Evolutionary conservation across 192 early-diverging fungal species (phyloP).

Genomic region (Coemansia sp.): DNA sequence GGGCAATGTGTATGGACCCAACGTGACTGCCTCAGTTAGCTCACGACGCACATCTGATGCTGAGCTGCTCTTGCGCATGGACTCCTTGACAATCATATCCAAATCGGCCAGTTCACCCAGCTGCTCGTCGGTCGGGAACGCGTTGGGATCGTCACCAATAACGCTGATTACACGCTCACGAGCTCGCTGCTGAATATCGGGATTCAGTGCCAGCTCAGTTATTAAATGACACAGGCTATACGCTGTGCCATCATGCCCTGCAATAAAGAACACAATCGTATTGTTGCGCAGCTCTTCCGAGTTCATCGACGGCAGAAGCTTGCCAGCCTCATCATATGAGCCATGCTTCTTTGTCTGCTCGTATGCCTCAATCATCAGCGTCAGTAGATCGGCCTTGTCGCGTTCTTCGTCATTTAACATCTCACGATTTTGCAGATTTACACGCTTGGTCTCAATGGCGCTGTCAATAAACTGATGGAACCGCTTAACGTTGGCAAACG

Average conservation of each 20-base stretch:
- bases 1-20: constrained; percentile 55
- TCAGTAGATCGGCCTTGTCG: constrained; percentile 53
- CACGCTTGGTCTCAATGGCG: constrained; percentile 37
- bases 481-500: constrained; percentile 30
- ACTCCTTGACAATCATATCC: constrained; percentile 56
- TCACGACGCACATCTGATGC: constrained; percentile 37
- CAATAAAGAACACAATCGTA: constrained; percentile 58
- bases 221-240: constrained; percentile 41
- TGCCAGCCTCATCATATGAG: constrained; percentile 45
- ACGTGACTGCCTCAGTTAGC: constrained; percentile 51
- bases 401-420: constrained; percentile 42
- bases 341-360: constrained; percentile 42
- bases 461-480: constrained; percentile 51
- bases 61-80: constrained; percentile 46
- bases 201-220: constrained; percentile 55
- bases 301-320: constrained; percentile 47
- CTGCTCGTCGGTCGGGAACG: constrained; percentile 57
- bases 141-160: constrained; percentile 50
- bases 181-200: constrained; percentile 43
- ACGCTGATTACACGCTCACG: constrained; percentile 45
- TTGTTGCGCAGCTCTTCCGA: constrained; percentile 55
- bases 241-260: constrained; percentile 58
- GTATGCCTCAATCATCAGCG: constrained; percentile 61
- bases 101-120: constrained; percentile 51
- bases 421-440: constrained; percentile 18